These are phyloP conservation scores for Oenanthe sinensis DNA, from an alignment of 129 eudicot genomes.

Conservation along the genomic window DNA sequence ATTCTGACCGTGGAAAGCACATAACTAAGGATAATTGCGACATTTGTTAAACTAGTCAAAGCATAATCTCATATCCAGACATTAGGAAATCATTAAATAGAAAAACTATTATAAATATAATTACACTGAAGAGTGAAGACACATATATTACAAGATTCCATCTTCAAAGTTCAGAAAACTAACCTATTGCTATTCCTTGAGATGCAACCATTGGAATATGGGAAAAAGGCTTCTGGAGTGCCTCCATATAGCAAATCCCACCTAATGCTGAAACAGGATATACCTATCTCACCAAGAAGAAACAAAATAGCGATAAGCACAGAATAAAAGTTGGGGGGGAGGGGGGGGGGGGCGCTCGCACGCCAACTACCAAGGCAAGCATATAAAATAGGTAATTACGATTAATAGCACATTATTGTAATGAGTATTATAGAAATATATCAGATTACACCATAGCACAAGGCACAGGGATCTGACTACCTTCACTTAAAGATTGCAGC, in stretches of 20 bases:
- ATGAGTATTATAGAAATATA: neutral
- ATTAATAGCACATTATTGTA: neutral
- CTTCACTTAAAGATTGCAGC: neutral
- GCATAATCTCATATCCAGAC: neutral
- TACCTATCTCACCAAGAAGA: slow-evolving; percentile 33
- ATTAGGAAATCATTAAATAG: neutral
- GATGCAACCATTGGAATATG: slow-evolving; percentile 85
- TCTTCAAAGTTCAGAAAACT: slow-evolving; percentile 1
- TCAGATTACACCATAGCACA: neutral
- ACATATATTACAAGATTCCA: neutral
- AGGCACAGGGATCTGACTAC: neutral
- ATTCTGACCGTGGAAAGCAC: neutral
- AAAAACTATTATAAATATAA: neutral
- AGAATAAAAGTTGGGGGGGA: neutral
- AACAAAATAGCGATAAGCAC: neutral
- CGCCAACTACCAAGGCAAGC: neutral
- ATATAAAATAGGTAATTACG: neutral
- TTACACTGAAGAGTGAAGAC: neutral
- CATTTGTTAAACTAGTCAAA: neutral
- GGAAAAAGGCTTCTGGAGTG: slow-evolving; percentile 68
- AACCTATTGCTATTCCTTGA: slow-evolving; percentile 77
- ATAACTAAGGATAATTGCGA: neutral
- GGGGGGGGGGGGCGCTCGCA: neutral
- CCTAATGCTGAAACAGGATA: slow-evolving; percentile 86
- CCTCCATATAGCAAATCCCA: slow-evolving; percentile 55